A percentile compares a stretch with the other conserved stretches of the same genome.
These are phyloP conservation scores for Colletotrichum sp. DNA, from an alignment of 2,329 filamentous ascomycete genomes.

Conservation along the genomic window DNA sequence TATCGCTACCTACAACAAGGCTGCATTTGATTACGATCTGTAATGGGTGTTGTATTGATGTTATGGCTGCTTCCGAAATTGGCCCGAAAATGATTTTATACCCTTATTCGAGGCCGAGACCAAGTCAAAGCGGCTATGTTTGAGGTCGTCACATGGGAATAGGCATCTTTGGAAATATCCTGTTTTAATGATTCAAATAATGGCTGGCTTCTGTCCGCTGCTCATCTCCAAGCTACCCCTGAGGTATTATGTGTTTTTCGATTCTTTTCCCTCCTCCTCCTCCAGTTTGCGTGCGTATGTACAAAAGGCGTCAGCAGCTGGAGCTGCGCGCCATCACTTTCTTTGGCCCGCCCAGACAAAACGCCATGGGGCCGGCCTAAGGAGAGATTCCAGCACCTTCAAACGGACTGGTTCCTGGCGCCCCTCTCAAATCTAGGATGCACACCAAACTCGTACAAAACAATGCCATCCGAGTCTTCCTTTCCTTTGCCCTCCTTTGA, in stretches of 20 bases:
- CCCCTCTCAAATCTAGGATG: slow-evolving; percentile 33
- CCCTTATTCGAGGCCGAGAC: not conserved
- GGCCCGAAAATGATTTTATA: not conserved
- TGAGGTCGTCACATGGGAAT: not conserved
- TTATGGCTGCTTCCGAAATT: not conserved
- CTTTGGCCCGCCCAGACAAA: not conserved
- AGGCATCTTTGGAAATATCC: not conserved
- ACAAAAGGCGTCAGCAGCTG: slow-evolving; percentile 6
- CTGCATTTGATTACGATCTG: not conserved
- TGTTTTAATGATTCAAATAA: slow-evolving; percentile 1
- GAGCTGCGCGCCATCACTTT: slow-evolving; percentile 2
- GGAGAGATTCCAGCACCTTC: slow-evolving; percentile 9
- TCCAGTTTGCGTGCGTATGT: slow-evolving; percentile 2
- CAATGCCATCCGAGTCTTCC: slow-evolving; percentile 21
- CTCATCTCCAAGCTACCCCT: slow-evolving; percentile 11
- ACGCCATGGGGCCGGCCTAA: slow-evolving; percentile 1
- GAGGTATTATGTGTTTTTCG: slow-evolving; percentile 15
- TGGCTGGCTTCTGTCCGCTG: not conserved
- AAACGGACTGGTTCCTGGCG: slow-evolving; percentile 28
- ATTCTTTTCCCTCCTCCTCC: not conserved
- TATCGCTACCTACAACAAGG: not conserved
- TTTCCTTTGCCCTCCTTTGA: slow-evolving; percentile 1
- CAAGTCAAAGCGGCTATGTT: not conserved
- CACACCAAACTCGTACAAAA: slow-evolving; percentile 26
- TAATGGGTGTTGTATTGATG: not conserved